Evolutionary conservation across 2,329 filamentous ascomycete genomes (phyloP).

Genomic region (Nannizziopsis barbatae): DNA sequence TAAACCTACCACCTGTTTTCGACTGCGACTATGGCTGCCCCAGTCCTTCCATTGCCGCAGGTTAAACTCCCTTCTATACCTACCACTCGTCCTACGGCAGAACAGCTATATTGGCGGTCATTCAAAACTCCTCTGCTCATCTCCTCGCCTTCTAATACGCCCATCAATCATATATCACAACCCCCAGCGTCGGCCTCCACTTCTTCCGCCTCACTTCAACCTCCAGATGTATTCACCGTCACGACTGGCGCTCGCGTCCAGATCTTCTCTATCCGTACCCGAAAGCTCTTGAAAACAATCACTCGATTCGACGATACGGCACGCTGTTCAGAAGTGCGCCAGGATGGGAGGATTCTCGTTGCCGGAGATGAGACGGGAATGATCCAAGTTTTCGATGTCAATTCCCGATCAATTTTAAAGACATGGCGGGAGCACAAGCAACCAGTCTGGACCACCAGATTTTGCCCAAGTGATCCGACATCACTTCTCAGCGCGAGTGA

Average conservation of each 20-base stretch:
- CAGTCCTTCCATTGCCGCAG: constrained; percentile 67
- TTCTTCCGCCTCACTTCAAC: constrained; percentile 37
- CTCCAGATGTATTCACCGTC: constrained; percentile 61
- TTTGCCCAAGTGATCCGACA: constrained; percentile 81
- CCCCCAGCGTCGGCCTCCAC: constrained; percentile 41
- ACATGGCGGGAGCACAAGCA: constrained; percentile 93
- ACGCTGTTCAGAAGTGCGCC: constrained; percentile 75
- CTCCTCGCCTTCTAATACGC: constrained; percentile 78
- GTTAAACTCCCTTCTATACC: constrained; percentile 76
- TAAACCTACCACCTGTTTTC: background rate
- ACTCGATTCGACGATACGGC: constrained; percentile 87
- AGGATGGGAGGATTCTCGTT: constrained; percentile 78
- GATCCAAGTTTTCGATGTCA: constrained; percentile 91
- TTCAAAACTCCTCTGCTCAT: constrained; percentile 88
- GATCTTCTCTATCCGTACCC: constrained; percentile 82
- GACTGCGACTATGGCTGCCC: constrained; percentile 59
- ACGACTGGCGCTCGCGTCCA: constrained; percentile 91
- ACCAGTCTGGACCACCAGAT: constrained; percentile 83
- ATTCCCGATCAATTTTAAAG: constrained; percentile 79
- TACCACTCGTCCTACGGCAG: constrained; percentile 64
- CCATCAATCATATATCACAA: constrained; percentile 81
- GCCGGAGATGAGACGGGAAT: constrained; percentile 85
- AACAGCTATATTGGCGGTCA: constrained; percentile 91
- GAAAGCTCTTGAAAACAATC: constrained; percentile 87
- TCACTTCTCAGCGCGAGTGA: constrained; percentile 81